Percentiles rank a stretch among this genome's conserved stretches.
phyloP scores from a whole-genome alignment of 257 asterid genomes.

The Salvia splendens region DNA sequence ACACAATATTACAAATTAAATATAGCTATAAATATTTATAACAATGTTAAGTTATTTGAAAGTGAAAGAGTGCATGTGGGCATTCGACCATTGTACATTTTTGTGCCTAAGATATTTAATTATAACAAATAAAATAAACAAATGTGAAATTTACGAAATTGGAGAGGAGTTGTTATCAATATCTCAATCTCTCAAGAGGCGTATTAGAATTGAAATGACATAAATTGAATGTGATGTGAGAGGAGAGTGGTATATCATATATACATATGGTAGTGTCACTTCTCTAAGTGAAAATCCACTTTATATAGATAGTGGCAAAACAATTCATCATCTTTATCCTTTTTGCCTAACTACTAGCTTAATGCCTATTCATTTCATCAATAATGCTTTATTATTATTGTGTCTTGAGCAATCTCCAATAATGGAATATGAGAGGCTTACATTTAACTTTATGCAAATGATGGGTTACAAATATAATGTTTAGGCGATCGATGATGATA shows the following conservation, averaged over 20 bases:
- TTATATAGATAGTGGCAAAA: slow-evolving; percentile 29
- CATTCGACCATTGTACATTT: neutral
- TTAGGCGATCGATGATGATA: neutral
- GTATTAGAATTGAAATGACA: slow-evolving; percentile 24
- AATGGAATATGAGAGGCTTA: slow-evolving; percentile 22
- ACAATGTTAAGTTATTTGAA: too few relatives aligned
- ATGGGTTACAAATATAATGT: neutral
- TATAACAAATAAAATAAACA: neutral
- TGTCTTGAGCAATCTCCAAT: slow-evolving; percentile 4
- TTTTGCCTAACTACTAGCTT: slow-evolving; percentile 35
- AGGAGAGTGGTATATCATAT: neutral
- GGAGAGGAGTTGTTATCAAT: slow-evolving; percentile 13
- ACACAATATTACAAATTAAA: neutral
- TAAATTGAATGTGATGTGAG: slow-evolving; percentile 12
- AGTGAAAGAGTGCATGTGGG: neutral
- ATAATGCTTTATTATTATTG: neutral
- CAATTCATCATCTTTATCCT: slow-evolving; percentile 35
- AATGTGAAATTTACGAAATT: neutral
- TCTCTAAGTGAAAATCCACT: slow-evolving; percentile 34
- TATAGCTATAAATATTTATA: too few relatives aligned
- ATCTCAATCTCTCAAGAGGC: slow-evolving; percentile 12
- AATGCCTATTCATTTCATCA: slow-evolving; percentile 30
- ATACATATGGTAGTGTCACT: slow-evolving; percentile 31
- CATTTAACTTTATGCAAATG: slow-evolving; percentile 5
- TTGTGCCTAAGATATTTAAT: neutral